Evolutionary conservation across 2,329 filamentous ascomycete species (phyloP).

Genomic region (Mycosphaerella sp.): DNA sequence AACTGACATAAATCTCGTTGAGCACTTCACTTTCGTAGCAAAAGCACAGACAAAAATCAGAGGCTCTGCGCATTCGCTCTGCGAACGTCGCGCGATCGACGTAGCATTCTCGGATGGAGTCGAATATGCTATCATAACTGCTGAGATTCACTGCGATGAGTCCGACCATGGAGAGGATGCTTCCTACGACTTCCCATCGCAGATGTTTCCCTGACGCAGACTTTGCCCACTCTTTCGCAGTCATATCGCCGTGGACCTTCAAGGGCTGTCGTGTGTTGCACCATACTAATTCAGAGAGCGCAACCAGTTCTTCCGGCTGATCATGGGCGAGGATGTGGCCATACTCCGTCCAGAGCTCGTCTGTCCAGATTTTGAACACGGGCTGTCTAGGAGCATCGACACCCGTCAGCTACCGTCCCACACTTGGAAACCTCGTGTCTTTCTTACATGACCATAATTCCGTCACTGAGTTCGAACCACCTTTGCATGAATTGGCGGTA

Average conservation of each 20-base stretch:
- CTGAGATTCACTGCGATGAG: constrained; percentile 33
- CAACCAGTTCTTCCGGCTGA: constrained; percentile 31
- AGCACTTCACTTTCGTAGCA: constrained; percentile 33
- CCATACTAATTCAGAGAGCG: constrained; percentile 40
- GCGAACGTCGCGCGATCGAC: constrained; percentile 44
- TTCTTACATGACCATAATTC: constrained; percentile 26
- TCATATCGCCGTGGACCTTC: constrained; percentile 34
- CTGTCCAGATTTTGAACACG: constrained; percentile 30
- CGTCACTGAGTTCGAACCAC: constrained; percentile 33
- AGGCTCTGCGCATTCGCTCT: constrained; percentile 34
- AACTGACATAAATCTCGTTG: constrained; percentile 32
- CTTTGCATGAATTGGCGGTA: constrained; percentile 29
- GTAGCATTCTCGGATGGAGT: constrained; percentile 45
- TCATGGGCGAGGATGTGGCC: constrained; percentile 26
- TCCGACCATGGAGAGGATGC: constrained; percentile 35
- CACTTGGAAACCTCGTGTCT: background rate
- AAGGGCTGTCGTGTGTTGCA: constrained; percentile 37
- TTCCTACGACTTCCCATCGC: constrained; percentile 42
- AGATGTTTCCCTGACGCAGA: constrained; percentile 36
- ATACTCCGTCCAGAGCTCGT: constrained; percentile 34
- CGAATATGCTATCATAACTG: constrained; percentile 34
- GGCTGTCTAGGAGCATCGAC: constrained; percentile 17
- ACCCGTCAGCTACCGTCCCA: background rate
- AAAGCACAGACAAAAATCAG: constrained; percentile 32
- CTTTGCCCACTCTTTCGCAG: constrained; percentile 35